Conservation (phyloP, 306 rosid species). For the Calophaca sinica region DNA sequence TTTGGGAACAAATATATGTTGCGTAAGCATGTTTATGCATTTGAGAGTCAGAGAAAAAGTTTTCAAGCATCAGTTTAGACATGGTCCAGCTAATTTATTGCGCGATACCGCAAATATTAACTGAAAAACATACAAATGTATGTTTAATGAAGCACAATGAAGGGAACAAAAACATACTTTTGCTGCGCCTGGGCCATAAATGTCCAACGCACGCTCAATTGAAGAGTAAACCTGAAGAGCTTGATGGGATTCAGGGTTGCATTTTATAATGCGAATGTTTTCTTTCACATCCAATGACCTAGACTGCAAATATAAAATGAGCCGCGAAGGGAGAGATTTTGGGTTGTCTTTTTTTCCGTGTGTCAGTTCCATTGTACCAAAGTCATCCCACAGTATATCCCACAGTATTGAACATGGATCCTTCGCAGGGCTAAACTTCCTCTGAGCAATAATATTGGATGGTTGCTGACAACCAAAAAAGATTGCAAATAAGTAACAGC, state of each 20-base stretch:
- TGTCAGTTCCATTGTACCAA: constrained; percentile 73
- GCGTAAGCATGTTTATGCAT: constrained; percentile 20
- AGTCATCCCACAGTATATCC: constrained; percentile 92
- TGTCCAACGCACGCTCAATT: constrained; percentile 74
- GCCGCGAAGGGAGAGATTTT: constrained; percentile 69
- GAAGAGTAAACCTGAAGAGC: constrained; percentile 81
- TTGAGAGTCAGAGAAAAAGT: not conserved
- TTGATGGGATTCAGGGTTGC: constrained; percentile 68
- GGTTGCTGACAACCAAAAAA: constrained; percentile 82
- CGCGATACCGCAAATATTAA: not conserved
- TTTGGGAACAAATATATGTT: constrained; percentile 17
- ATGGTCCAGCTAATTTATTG: constrained; percentile 5
- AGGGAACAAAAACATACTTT: constrained; percentile 63
- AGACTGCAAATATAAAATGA: constrained; percentile 70
- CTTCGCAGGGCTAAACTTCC: constrained; percentile 94
- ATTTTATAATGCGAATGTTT: constrained; percentile 66
- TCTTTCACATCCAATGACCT: constrained; percentile 76
- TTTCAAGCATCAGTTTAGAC: constrained; percentile 18
- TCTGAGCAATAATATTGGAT: constrained; percentile 79
- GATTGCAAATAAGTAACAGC: constrained; percentile 15
- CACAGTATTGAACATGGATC: constrained; percentile 94
- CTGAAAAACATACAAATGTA: not conserved
- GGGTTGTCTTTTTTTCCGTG: constrained; percentile 84
- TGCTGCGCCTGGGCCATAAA: constrained; percentile 70
- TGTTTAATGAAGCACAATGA: constrained; percentile 5